phyloP scores from a whole-genome alignment of 257 asterid genomes.

The Solanum piurae region DNA sequence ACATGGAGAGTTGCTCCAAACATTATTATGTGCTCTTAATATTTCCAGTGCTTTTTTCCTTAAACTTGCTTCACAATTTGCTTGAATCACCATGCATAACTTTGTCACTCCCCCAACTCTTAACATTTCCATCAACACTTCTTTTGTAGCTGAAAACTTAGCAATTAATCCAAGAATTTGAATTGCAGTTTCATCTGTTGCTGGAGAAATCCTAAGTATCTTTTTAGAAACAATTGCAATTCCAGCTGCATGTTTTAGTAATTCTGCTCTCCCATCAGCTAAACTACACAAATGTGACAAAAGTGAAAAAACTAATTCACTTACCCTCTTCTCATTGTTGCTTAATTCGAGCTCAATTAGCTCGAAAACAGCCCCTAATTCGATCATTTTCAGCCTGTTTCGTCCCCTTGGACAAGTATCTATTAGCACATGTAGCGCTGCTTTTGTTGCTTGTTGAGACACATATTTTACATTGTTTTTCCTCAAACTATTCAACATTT shows the following conservation, averaged over 20 bases:
- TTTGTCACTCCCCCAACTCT: constrained; percentile 76
- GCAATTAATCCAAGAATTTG: constrained; percentile 44
- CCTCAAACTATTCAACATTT: constrained; percentile 13
- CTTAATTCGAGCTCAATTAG: constrained; percentile 46
- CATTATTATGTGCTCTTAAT: constrained; percentile 55
- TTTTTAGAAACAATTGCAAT: constrained; percentile 56
- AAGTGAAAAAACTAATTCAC: constrained; percentile 45
- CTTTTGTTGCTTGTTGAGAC: constrained; percentile 20
- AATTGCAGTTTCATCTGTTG: constrained; percentile 44
- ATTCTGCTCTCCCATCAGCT: constrained; percentile 81
- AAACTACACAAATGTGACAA: constrained; percentile 52
- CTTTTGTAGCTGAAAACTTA: constrained; percentile 45
- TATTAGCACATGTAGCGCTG: constrained; percentile 39
- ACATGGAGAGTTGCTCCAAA: constrained; percentile 79
- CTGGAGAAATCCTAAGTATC: constrained; percentile 52
- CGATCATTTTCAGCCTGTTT: constrained; percentile 41
- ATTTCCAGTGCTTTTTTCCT: constrained; percentile 71
- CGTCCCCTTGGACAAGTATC: constrained; percentile 29
- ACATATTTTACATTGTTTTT: not conserved
- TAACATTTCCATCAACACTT: constrained; percentile 71
- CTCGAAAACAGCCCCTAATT: constrained; percentile 41
- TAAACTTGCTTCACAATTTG: constrained; percentile 45
- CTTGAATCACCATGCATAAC: constrained; percentile 84
- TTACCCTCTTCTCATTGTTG: constrained; percentile 17
- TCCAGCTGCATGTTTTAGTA: constrained; percentile 55